phyloP scores from a whole-genome alignment of 106 monocot genomes.

The Chionographis japonica region DNA sequence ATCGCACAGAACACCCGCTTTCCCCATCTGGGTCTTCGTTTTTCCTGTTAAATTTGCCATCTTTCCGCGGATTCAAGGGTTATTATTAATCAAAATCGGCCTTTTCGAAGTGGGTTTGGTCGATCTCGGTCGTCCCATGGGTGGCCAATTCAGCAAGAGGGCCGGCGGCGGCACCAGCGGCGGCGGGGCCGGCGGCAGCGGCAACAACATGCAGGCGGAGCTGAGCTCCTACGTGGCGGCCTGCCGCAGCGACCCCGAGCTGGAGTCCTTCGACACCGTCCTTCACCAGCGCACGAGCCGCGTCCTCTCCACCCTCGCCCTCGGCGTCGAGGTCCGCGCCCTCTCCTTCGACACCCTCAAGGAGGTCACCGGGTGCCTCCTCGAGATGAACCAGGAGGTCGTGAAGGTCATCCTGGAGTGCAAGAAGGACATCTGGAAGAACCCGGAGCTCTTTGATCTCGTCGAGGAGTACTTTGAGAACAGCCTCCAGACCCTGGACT shows the following conservation, averaged over 20 bases:
- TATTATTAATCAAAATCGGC: neutral
- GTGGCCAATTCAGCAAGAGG: conserved; percentile 36
- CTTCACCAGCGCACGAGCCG: conserved; percentile 80
- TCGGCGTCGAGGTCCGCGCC: conserved; percentile 59
- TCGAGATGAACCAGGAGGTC: conserved; percentile 96
- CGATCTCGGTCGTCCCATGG: conserved; percentile 23
- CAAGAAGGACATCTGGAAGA: conserved; percentile 95
- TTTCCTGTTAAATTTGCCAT: neutral
- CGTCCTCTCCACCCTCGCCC: conserved; percentile 66
- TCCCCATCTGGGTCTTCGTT: neutral
- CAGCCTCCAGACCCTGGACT: conserved; percentile 82
- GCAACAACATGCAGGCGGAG: conserved; percentile 8
- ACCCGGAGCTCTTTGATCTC: conserved; percentile 71
- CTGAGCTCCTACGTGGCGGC: conserved; percentile 75
- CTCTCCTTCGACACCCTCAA: conserved; percentile 72
- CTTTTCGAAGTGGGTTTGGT: too few relatives aligned
- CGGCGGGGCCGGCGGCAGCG: conserved; percentile 3
- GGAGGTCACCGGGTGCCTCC: conserved; percentile 81
- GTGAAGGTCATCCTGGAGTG: conserved; percentile 82
- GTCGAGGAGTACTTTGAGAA: conserved; percentile 91
- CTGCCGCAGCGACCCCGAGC: conserved; percentile 70
- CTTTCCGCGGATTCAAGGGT: neutral
- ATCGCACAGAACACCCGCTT: neutral
- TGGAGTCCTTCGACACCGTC: conserved; percentile 59
- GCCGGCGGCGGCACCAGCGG: conserved; percentile 7